Percentiles rank a stretch among this genome's conserved stretches.
Evolutionary conservation across 768 basidiomycete genomes (phyloP).

Genomic region (Nidularia sp.): DNA sequence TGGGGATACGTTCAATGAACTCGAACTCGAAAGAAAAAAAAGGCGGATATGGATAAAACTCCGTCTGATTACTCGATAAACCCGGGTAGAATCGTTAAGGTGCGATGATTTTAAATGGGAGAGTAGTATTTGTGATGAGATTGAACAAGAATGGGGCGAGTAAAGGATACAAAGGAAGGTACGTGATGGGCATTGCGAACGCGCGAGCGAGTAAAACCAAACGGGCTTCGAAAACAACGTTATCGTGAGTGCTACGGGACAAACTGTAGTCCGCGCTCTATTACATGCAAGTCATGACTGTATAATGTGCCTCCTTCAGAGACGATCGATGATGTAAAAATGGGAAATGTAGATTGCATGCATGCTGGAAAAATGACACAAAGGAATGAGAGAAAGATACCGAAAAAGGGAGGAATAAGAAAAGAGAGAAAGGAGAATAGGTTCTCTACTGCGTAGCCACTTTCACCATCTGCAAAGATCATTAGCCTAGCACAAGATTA

Average conservation of each 20-base stretch:
- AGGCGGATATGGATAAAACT: neutral
- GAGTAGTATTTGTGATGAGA: neutral
- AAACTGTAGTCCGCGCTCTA: slow-evolving; percentile 36
- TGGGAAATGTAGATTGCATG: slow-evolving; percentile 48
- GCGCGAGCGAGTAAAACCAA: slow-evolving; percentile 1
- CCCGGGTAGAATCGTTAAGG: slow-evolving; percentile 1
- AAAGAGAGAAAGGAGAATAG: slow-evolving; percentile 10
- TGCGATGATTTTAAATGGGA: slow-evolving; percentile 3
- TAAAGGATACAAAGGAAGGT: slow-evolving; percentile 7
- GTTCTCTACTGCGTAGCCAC: slow-evolving; percentile 64
- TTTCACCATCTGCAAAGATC: slow-evolving; percentile 63
- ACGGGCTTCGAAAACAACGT: neutral
- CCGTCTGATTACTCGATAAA: slow-evolving; percentile 5
- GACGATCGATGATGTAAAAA: slow-evolving; percentile 38
- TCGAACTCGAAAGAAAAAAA: neutral
- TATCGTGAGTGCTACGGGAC: slow-evolving; percentile 2
- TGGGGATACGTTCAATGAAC: neutral
- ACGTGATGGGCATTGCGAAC: neutral
- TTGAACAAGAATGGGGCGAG: slow-evolving; percentile 1
- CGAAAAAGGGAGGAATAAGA: slow-evolving; percentile 15
- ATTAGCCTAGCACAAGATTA: neutral
- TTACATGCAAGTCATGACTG: slow-evolving; percentile 53
- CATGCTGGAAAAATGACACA: slow-evolving; percentile 26
- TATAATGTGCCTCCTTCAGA: slow-evolving; percentile 72
- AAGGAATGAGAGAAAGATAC: slow-evolving; percentile 9